Conservation (phyloP, 208 protist genomes). For the Vickermania spadyakhi region DNA sequence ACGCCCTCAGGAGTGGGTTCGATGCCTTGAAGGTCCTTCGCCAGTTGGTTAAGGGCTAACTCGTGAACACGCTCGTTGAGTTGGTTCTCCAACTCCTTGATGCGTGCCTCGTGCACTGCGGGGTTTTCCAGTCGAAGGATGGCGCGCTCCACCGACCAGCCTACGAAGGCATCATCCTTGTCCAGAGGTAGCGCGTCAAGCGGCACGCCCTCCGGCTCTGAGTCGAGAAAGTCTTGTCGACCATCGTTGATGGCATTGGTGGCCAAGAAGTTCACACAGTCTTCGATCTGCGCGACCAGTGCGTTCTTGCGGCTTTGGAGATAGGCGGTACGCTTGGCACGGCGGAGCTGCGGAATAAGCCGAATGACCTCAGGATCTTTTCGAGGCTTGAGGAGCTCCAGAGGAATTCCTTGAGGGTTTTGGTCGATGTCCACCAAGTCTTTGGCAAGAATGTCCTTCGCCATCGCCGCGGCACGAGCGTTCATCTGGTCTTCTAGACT, state of each 20-base stretch:
- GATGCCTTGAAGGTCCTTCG: conserved; percentile 47
- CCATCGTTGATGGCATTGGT: conserved; percentile 32
- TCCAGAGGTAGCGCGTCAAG: conserved; percentile 35
- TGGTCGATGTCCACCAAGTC: conserved; percentile 53
- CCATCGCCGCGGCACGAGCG: conserved; percentile 23
- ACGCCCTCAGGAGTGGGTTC: conserved; percentile 37
- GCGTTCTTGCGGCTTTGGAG: conserved; percentile 22
- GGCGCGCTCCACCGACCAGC: conserved; percentile 36
- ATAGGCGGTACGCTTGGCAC: conserved; percentile 10
- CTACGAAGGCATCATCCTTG: conserved; percentile 40
- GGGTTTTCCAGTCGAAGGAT: conserved; percentile 37
- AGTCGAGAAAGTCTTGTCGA: conserved; percentile 42
- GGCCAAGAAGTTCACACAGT: conserved; percentile 32
- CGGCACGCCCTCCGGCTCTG: conserved; percentile 42
- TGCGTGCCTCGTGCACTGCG: conserved; percentile 15
- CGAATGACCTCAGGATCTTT: conserved; percentile 27
- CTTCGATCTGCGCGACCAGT: conserved; percentile 30
- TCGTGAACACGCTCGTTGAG: conserved; percentile 52
- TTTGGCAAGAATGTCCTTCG: conserved; percentile 21
- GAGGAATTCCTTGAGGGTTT: conserved; percentile 46
- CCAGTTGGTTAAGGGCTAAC: conserved; percentile 41
- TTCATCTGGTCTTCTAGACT: conserved; percentile 57
- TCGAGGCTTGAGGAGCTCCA: conserved; percentile 45
- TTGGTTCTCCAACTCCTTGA: conserved; percentile 33
- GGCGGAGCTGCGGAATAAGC: conserved; percentile 38